Base-by-base conservation (phyloP, 176 grass and related monocot genomes). In the Carex littledalei region DNA sequence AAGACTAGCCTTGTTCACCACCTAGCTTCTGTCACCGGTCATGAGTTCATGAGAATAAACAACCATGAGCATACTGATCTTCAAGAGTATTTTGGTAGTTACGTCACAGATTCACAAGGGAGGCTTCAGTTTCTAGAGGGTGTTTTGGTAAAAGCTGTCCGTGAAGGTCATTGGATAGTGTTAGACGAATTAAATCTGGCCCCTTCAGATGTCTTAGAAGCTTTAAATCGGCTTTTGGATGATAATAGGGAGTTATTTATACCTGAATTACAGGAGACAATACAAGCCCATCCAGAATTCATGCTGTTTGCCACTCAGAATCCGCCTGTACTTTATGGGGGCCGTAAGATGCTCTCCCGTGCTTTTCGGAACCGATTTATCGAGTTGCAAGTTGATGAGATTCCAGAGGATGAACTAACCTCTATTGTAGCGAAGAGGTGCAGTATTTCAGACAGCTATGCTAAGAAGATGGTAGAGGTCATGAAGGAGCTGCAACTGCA, bases 31-130 rank as follows among this genome's bases (percentile, higher is more conserved):
- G 84, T 94, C 88, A 91, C 95, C 35, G 89, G 92, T 76, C 86
- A 91, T 91, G 89, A 98, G 77, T 98, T 98, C 87, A 88, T 98
- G 37, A 92, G 95, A 43, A 98, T 98, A 87, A 98, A 98, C 89
- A 98, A 98, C 81, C 95, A 98, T 34, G 95, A 98, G 86, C 95
- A 98, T 84, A 98, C 95, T 59, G 95, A 98, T 91, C 85, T 98
- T 20, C 95, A 98, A 90, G 95, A 98, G 72, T 98, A 98, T 86
- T 92, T 98, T 85, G 95, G 95, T 84, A 87, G 86, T 37, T 98
- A 98, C 74, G 87, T 98, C 21, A 71, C 92, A 8, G 89, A 98
- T 79, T 90, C 87, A 73, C 79, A 89, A 45, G 95, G 95, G 71
- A 93, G 67, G 84, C 92, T 98, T 84, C 89, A 85, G 68, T 98